These are phyloP conservation scores for Beauveria bassiana DNA, from an alignment of 2,329 filamentous ascomycete species.

Conservation along the genomic window DNA sequence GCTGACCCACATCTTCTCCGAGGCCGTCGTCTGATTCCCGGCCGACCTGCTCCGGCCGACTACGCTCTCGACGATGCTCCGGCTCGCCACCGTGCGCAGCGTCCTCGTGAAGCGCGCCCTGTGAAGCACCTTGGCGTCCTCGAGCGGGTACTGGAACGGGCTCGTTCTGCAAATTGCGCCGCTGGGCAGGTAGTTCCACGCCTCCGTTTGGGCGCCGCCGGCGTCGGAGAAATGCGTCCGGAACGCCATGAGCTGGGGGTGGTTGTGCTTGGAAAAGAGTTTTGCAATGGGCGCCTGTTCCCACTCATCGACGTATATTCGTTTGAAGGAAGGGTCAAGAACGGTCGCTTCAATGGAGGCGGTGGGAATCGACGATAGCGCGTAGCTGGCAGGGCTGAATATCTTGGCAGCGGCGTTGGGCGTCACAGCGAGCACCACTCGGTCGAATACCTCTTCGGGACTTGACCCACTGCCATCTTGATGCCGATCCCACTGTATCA, in stretches of 20 bases:
- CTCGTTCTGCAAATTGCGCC: conserved; percentile 47
- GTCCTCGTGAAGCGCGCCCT: conserved; percentile 44
- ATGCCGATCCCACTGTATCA: neutral
- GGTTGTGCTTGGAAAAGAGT: conserved; percentile 13
- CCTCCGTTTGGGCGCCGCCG: conserved; percentile 34
- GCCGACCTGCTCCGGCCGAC: conserved; percentile 21
- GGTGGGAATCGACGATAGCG: conserved; percentile 38
- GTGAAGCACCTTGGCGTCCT: conserved; percentile 32
- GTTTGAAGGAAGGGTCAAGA: conserved; percentile 15
- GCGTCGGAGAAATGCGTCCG: conserved; percentile 25
- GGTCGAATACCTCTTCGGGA: conserved; percentile 37
- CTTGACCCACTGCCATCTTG: conserved; percentile 9
- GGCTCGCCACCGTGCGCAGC: conserved; percentile 40
- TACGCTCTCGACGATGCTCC: conserved; percentile 37
- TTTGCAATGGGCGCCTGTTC: neutral
- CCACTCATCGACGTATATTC: neutral
- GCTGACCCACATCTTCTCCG: conserved; percentile 36
- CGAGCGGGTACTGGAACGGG: conserved; percentile 30
- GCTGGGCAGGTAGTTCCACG: conserved; percentile 42
- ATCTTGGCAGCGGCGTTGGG: conserved; percentile 43
- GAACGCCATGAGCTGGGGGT: conserved; percentile 26
- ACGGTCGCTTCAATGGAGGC: conserved; percentile 40
- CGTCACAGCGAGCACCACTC: conserved; percentile 46
- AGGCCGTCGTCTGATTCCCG: neutral
- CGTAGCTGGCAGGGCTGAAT: conserved; percentile 33